Conservation (phyloP, 2,329 filamentous ascomycete genomes). For the Sclerotinia minor region DNA sequence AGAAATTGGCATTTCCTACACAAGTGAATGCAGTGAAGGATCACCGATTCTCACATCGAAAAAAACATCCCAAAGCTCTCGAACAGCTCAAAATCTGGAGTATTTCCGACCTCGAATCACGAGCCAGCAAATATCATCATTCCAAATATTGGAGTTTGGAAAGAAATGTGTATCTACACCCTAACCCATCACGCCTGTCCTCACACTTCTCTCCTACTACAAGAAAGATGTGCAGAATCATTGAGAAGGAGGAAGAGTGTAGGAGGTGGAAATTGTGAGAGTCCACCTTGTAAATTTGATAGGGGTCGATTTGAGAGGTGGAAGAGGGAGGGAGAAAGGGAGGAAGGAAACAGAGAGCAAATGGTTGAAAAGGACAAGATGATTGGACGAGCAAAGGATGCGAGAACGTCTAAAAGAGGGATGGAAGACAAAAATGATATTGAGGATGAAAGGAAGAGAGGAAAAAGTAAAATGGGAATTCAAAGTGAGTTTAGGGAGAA, state of each 20-base stretch:
- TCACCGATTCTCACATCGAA: too few species aligned
- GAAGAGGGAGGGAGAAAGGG: not conserved
- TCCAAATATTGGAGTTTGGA: not conserved
- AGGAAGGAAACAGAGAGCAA: not conserved
- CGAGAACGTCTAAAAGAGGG: not conserved
- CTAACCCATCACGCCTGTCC: not conserved
- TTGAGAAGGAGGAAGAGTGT: not conserved
- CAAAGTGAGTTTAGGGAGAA: not conserved
- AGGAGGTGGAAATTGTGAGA: constrained; percentile 1
- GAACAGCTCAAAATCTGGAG: too few species aligned
- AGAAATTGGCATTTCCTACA: too few species aligned
- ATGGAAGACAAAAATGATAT: too few species aligned
- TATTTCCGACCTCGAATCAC: constrained; percentile 52
- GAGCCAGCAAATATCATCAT: not conserved
- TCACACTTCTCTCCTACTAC: not conserved
- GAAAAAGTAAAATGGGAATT: not conserved
- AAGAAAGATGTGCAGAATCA: not conserved
- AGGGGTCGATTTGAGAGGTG: not conserved
- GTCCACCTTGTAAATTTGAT: not conserved
- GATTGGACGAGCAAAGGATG: too few species aligned
- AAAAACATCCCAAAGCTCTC: too few species aligned
- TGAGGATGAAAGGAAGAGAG: not conserved
- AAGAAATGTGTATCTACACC: constrained; percentile 2
- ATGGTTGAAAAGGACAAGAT: too few species aligned
- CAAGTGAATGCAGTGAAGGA: too few species aligned